Conservation (phyloP, 2,329 filamentous ascomycete species). For the Ophiostoma populinum region DNA sequence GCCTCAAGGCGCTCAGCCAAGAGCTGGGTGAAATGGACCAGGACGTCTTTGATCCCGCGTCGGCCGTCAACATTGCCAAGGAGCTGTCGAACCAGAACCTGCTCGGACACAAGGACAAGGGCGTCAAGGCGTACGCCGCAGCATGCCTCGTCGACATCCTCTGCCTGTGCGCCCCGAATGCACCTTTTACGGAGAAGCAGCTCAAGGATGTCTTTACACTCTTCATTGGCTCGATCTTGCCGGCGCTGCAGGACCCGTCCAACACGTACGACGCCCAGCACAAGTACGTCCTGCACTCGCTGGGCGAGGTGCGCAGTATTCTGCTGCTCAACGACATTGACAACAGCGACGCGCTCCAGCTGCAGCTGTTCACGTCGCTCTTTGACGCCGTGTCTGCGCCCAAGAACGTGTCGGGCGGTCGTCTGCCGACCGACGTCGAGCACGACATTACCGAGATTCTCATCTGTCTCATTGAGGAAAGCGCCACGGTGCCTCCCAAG, state of each 20-base stretch:
- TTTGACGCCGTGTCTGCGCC: constrained; percentile 83
- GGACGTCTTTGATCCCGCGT: constrained; percentile 66
- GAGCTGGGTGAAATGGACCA: constrained; percentile 80
- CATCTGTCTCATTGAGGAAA: constrained; percentile 74
- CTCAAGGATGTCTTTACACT: constrained; percentile 93
- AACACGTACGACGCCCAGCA: constrained; percentile 89
- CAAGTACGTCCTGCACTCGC: constrained; percentile 73
- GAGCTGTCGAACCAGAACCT: constrained; percentile 71
- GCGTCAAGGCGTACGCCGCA: constrained; percentile 75
- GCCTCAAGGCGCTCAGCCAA: constrained; percentile 63
- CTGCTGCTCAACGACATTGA: constrained; percentile 79
- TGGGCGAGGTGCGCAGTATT: constrained; percentile 88
- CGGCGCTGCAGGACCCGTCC: constrained; percentile 67
- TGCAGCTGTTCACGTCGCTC: constrained; percentile 69
- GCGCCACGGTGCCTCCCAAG: constrained; percentile 54
- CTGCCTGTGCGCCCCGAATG: constrained; percentile 81
- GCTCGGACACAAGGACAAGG: constrained; percentile 79
- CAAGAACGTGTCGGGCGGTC: constrained; percentile 58
- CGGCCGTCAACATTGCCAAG: constrained; percentile 67
- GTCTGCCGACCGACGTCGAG: constrained; percentile 82
- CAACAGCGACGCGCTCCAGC: constrained; percentile 59
- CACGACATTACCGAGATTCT: constrained; percentile 81
- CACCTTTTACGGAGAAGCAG: constrained; percentile 78
- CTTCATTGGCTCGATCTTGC: constrained; percentile 68
- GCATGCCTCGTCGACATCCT: constrained; percentile 88